These are phyloP conservation scores for Penicillium sclerotiorum DNA, from an alignment of 2,329 filamentous ascomycete species.

Conservation along the genomic window DNA sequence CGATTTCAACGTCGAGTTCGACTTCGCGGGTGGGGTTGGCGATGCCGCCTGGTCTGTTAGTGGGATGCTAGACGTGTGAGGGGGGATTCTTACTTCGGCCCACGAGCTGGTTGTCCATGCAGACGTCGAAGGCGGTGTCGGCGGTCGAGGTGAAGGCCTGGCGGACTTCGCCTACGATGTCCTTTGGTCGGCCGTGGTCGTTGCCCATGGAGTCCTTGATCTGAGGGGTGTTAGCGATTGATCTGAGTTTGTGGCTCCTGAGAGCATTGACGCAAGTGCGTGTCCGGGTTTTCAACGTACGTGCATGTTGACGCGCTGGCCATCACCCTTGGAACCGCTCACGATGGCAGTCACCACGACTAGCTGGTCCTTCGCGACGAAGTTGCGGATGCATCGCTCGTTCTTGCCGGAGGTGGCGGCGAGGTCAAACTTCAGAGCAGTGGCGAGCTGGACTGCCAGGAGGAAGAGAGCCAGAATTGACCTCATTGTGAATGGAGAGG, in stretches of 20 bases:
- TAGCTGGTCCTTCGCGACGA: constrained; percentile 85
- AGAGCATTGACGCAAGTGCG: not conserved
- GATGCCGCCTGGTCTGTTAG: constrained; percentile 37
- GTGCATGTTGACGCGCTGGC: constrained; percentile 91
- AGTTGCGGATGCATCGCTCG: constrained; percentile 94
- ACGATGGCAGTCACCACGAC: constrained; percentile 93
- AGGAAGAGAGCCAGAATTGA: constrained; percentile 37
- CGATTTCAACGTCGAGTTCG: constrained; percentile 94
- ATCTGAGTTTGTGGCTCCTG: not conserved
- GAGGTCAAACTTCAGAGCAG: constrained; percentile 92
- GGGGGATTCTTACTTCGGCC: constrained; percentile 60
- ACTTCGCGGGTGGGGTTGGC: constrained; percentile 67
- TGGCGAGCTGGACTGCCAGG: constrained; percentile 42
- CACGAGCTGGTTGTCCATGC: constrained; percentile 83
- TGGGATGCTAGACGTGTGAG: not conserved
- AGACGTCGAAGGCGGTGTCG: constrained; percentile 93
- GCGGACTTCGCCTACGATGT: constrained; percentile 87
- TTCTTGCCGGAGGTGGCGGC: constrained; percentile 67
- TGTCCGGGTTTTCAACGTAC: constrained; percentile 60
- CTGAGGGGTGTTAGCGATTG: constrained; percentile 50
- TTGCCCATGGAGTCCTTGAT: constrained; percentile 95
- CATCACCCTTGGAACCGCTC: constrained; percentile 84
- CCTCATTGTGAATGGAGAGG: constrained; percentile 33
- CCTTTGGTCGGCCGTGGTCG: constrained; percentile 89
- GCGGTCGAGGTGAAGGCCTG: constrained; percentile 92